These are phyloP conservation scores for Dalbergia cochinchinensis DNA, from an alignment of 306 rosid genomes.

Conservation along the genomic window DNA sequence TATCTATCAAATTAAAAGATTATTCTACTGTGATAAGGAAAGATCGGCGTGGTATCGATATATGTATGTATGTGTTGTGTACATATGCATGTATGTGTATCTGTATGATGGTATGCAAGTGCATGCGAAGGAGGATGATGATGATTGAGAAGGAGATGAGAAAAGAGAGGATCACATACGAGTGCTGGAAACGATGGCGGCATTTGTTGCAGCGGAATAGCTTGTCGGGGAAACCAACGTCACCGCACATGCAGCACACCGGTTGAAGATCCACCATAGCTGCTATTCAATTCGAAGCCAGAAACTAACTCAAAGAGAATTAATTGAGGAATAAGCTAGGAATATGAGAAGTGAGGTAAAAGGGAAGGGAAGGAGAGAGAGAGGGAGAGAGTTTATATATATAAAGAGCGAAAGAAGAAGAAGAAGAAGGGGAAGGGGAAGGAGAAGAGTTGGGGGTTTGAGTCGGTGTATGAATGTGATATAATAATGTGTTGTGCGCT, in stretches of 20 bases:
- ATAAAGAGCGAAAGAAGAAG: background rate
- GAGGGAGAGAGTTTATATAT: no score
- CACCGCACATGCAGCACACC: constrained; percentile 98
- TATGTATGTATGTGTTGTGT: background rate
- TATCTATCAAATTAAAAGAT: constrained; percentile 33
- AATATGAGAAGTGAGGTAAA: no score
- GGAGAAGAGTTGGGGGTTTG: constrained; percentile 42
- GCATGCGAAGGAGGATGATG: background rate
- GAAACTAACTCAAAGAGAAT: background rate
- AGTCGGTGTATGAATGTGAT: constrained; percentile 67
- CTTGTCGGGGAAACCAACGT: constrained; percentile 90
- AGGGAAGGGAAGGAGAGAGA: background rate
- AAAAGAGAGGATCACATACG: constrained; percentile 50
- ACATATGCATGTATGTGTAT: constrained; percentile 1
- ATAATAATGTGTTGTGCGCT: no score
- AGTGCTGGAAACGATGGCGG: constrained; percentile 90
- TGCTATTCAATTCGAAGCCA: background rate
- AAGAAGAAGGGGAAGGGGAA: constrained; percentile 11
- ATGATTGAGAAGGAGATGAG: background rate
- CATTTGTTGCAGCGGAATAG: constrained; percentile 95
- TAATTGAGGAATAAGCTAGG: no score
- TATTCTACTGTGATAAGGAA: constrained; percentile 34
- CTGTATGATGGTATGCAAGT: background rate
- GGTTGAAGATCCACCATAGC: constrained; percentile 84
- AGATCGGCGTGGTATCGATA: constrained; percentile 12